phyloP scores from a whole-genome alignment of 1,284 basidiomycete genomes.

The Prillingera fragicola region DNA sequence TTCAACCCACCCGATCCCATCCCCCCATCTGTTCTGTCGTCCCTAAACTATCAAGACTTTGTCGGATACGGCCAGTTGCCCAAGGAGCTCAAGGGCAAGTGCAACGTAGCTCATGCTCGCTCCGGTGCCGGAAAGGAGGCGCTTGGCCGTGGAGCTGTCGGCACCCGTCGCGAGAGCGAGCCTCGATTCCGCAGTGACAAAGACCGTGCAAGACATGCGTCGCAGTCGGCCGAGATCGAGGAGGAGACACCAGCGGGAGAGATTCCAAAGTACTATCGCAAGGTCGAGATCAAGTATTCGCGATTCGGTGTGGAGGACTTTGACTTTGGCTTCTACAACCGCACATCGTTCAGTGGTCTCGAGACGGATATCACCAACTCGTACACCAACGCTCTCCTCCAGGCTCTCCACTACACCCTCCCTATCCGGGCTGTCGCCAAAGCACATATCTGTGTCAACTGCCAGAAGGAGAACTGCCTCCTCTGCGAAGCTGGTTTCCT shows the following conservation, averaged over 20 bases:
- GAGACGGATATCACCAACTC: conserved; percentile 97
- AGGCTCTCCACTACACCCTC: conserved; percentile 76
- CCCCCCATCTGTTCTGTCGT: conserved; percentile 66
- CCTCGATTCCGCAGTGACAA: conserved; percentile 79
- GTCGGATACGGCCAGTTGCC: conserved; percentile 81
- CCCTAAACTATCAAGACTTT: conserved; percentile 81
- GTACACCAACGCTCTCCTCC: conserved; percentile 89
- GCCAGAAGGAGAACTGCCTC: conserved; percentile 82
- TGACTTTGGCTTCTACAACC: conserved; percentile 95
- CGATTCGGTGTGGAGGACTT: conserved; percentile 98
- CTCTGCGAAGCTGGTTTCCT: conserved; percentile 95
- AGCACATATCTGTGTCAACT: conserved; percentile 83
- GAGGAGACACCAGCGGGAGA: conserved; percentile 43
- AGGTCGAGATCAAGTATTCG: conserved; percentile 96
- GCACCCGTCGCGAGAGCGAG: conserved; percentile 46
- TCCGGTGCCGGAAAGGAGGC: conserved; percentile 39
- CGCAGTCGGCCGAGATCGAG: conserved; percentile 23
- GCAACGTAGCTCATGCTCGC: conserved; percentile 60
- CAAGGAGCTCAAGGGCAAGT: conserved; percentile 71
- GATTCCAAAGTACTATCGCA: conserved; percentile 78
- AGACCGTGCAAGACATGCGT: conserved; percentile 42
- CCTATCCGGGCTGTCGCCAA: conserved; percentile 79
- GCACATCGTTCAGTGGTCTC: conserved; percentile 80
- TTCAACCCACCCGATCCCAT: conserved; percentile 61
- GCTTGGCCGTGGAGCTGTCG: conserved; percentile 18